Conservation (phyloP, 139 green algal genomes). For the Coccomyxa sp. region DNA sequence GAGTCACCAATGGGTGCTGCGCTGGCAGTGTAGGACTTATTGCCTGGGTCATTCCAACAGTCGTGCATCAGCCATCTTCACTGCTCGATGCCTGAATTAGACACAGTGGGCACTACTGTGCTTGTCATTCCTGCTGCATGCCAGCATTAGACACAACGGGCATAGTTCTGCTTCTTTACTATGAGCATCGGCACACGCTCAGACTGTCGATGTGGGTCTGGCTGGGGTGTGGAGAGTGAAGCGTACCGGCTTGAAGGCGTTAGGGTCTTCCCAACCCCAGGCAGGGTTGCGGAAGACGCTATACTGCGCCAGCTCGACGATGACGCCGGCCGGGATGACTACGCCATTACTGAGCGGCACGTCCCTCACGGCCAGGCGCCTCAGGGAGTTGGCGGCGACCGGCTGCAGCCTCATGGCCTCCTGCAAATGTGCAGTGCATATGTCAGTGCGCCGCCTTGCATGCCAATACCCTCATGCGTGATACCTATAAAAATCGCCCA, state of each 20-base stretch:
- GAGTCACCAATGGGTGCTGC: neutral
- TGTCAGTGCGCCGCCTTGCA: no score
- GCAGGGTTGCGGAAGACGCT: neutral
- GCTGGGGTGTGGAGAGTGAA: neutral
- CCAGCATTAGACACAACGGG: neutral
- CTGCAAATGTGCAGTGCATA: no score
- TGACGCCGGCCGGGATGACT: neutral
- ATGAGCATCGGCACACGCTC: neutral
- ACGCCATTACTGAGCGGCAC: neutral
- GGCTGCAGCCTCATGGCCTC: slow-evolving; percentile 1
- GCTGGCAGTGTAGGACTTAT: neutral
- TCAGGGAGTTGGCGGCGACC: neutral
- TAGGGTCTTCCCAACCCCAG: neutral
- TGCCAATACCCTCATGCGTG: neutral
- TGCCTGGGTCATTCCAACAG: neutral
- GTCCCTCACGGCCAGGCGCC: neutral
- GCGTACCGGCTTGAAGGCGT: slow-evolving; percentile 5
- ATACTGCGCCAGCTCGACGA: neutral
- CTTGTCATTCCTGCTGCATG: neutral
- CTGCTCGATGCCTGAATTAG: no score
- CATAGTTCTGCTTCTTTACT: neutral
- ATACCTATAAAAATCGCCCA: neutral
- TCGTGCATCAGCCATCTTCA: neutral
- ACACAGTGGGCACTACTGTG: neutral
- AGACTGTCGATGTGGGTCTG: neutral